Evolutionary conservation across 768 basidiomycete species (phyloP).

Genomic region (Phlegmacium glaucopus): DNA sequence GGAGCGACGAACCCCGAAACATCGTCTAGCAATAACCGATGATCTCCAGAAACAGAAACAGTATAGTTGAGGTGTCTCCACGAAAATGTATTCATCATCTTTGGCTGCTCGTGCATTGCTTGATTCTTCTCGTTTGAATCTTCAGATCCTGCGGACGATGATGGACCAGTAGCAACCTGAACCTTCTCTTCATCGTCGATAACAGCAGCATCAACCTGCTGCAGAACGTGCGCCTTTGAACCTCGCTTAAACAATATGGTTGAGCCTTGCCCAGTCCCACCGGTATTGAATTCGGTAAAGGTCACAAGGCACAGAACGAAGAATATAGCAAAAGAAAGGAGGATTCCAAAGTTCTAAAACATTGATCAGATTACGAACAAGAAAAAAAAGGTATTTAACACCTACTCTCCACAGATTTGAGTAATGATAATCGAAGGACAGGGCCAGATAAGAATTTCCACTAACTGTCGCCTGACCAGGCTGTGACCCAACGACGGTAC

Average conservation of each 20-base stretch:
- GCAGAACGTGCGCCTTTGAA: slow-evolving; percentile 27
- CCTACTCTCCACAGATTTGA: slow-evolving; percentile 43
- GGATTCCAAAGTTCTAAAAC: slow-evolving; percentile 64
- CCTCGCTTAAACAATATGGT: slow-evolving; percentile 70
- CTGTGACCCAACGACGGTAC: slow-evolving; percentile 64
- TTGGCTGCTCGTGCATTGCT: slow-evolving; percentile 18
- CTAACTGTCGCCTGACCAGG: slow-evolving; percentile 58
- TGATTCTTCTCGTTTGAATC: slow-evolving; percentile 24
- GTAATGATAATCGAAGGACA: slow-evolving; percentile 47
- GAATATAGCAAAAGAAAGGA: slow-evolving; percentile 58
- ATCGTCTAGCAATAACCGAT: slow-evolving; percentile 54
- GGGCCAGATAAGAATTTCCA: slow-evolving; percentile 49
- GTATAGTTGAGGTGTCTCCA: slow-evolving; percentile 73
- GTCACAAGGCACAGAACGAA: slow-evolving; percentile 57
- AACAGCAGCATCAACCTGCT: slow-evolving; percentile 26
- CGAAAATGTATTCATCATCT: slow-evolving; percentile 57
- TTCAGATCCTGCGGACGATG: neutral
- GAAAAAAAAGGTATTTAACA: neutral
- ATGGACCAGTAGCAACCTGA: neutral
- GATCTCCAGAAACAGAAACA: slow-evolving; percentile 48
- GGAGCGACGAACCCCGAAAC: slow-evolving; percentile 81
- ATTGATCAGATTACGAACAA: neutral
- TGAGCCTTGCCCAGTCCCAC: slow-evolving; percentile 30
- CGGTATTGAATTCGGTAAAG: slow-evolving; percentile 52
- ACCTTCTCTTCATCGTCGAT: slow-evolving; percentile 33